Conservation (phyloP, 1,284 basidiomycete genomes). For the Puccinia horiana region DNA sequence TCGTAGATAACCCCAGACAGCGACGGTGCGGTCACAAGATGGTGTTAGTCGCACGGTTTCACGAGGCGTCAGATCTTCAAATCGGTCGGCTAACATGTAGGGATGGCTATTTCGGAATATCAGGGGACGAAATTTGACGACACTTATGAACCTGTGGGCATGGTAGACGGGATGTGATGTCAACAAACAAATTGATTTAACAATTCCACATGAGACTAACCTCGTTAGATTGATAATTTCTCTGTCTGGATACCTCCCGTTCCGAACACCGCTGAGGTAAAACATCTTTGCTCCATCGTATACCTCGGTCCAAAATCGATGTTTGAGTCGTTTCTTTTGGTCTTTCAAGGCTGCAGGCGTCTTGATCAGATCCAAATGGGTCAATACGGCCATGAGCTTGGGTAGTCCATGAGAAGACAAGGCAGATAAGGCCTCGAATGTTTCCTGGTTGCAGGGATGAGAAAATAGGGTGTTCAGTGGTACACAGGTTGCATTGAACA, state of each 20-base stretch:
- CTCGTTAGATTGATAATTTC: conserved; percentile 94
- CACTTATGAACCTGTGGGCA: conserved; percentile 74
- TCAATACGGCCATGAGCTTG: conserved; percentile 93
- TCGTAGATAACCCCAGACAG: conserved; percentile 90
- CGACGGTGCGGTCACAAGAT: conserved; percentile 85
- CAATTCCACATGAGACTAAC: conserved; percentile 36
- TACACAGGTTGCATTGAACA: not conserved
- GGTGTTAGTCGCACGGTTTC: conserved; percentile 80
- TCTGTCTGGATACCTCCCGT: conserved; percentile 94
- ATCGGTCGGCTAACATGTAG: conserved; percentile 90
- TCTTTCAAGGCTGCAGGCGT: conserved; percentile 81
- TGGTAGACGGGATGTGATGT: not conserved
- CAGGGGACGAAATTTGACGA: conserved; percentile 98
- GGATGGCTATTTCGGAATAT: conserved; percentile 94
- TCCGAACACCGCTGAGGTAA: conserved; percentile 95
- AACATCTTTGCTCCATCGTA: conserved; percentile 98
- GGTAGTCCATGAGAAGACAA: conserved; percentile 97
- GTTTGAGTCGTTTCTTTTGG: conserved; percentile 93
- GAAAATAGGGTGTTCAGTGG: not conserved
- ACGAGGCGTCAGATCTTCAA: conserved; percentile 90
- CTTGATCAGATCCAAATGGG: conserved; percentile 96
- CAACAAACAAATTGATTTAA: not conserved
- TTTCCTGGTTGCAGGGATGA: conserved; percentile 69
- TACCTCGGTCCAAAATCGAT: conserved; percentile 99
- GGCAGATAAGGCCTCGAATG: conserved; percentile 96